Base-by-base conservation (phyloP, 805 yeast species). In the Teunomyces tritomae region DNA sequence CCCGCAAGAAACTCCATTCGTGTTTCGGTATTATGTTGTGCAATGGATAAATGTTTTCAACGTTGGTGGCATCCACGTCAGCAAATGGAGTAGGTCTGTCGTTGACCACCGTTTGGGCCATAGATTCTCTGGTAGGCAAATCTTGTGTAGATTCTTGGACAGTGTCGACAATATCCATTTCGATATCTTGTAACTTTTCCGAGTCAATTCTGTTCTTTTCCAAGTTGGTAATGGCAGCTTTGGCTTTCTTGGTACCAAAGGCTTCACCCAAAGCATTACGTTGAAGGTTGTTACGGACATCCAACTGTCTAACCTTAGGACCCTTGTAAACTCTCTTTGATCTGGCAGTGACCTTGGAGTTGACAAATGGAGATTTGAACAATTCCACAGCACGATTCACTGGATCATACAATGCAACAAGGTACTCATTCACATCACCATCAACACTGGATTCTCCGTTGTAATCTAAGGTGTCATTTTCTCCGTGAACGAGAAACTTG, bases 201-300 rank as follows among this genome's bases (percentile, higher is more conserved):
- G 96, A 79, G 63, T 94, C 97, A 61, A 94, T 84, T 58, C 87
- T 78, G 70, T 94, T 94, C 65, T 86, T 82, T 59, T 85, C 94
- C 58, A 83, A 68, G 63, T 85, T 92, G 44, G 80, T 72, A 59
- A 94, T 87, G 30, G 96, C 96, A 57, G 89, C 86, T 73, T 89
- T 92, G 52, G 97, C 97, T 72, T 84, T 91, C 72, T 88, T 91
- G 49, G 99, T 92, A 77, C 99, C 99, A 58, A 94, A 94, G 2
- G 94, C 95, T 68, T 89, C 92, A 61, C 99, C 99, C 61, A 94
- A 77, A 1, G 89, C 86, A 48, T 81, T 87, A 64, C 97, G 80
- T 68, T 88, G 89, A 13, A 75, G 71, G 49, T 78, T 71, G 57
- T 77, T 68, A 51, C 72, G 68, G 33, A 71, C 69, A 29, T 79